Conservation (phyloP, 805 yeast genomes). For the Lipomyces yamanashiensis region DNA sequence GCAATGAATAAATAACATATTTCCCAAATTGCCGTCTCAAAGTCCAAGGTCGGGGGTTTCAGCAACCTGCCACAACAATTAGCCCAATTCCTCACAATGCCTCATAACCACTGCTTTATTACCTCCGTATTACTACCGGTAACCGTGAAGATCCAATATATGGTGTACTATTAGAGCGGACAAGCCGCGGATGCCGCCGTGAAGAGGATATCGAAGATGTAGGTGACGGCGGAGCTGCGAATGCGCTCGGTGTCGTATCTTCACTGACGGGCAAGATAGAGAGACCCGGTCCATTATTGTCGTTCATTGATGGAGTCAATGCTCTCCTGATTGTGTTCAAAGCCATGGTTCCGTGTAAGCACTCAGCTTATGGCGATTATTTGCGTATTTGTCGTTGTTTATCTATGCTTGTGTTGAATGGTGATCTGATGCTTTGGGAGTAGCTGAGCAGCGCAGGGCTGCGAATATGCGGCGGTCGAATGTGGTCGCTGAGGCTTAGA, state of each 20-base stretch:
- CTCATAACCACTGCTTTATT: background rate
- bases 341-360: constrained; percentile 1
- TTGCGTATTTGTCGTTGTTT: background rate
- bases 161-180: constrained; percentile 1
- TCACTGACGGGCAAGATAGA: constrained; percentile 23
- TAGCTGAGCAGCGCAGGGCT: background rate
- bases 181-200: constrained; percentile 25
- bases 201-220: constrained; percentile 29
- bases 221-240: constrained; percentile 32
- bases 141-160: constrained; percentile 18
- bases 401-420: too few relatives aligned
- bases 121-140: constrained; percentile 34
- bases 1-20: constrained; percentile 70
- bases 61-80: constrained; percentile 49
- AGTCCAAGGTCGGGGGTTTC: constrained; percentile 81
- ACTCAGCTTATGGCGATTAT: background rate
- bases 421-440: background rate
- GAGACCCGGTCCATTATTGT: constrained; percentile 2
- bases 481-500: too few relatives aligned
- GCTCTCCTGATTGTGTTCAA: constrained; percentile 21
- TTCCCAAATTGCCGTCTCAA: constrained; percentile 94
- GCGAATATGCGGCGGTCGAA: background rate
- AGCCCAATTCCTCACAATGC: background rate
- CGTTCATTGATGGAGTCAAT: constrained; percentile 17
- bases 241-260: constrained; percentile 6